Evolutionary conservation across 2,329 filamentous ascomycete species (phyloP).

Genomic region (Allantophomopsis lycopodina): DNA sequence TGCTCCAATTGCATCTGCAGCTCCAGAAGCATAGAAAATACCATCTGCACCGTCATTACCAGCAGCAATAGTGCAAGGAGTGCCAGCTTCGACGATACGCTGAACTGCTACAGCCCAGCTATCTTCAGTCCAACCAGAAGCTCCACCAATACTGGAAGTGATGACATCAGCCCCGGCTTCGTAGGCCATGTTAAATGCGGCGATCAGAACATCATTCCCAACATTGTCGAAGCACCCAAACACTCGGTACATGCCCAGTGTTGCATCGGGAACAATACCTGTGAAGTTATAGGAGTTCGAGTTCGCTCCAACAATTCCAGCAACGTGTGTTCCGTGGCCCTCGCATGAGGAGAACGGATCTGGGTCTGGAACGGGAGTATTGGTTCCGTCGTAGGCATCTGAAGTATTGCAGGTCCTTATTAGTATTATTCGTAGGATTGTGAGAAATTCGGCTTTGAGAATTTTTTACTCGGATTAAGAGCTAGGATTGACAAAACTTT

Average conservation of each 20-base stretch:
- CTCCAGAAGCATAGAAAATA: slow-evolving; percentile 29
- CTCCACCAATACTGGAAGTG: slow-evolving; percentile 36
- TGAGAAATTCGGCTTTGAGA: too few relatives aligned
- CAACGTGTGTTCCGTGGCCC: slow-evolving; percentile 16
- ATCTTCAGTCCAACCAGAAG: slow-evolving; percentile 36
- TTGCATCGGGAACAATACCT: slow-evolving; percentile 20
- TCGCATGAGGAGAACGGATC: slow-evolving; percentile 19
- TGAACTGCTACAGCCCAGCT: slow-evolving; percentile 34
- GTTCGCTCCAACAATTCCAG: slow-evolving; percentile 25
- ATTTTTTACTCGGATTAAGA: too few relatives aligned
- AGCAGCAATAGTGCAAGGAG: slow-evolving; percentile 37
- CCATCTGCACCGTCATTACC: slow-evolving; percentile 36
- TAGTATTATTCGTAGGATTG: too few relatives aligned
- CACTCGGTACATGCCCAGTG: slow-evolving; percentile 19
- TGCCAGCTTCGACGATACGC: slow-evolving; percentile 36
- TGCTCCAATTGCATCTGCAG: slow-evolving; percentile 26
- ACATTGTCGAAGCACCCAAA: slow-evolving; percentile 10
- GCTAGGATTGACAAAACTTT: too few relatives aligned
- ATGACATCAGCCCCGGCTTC: slow-evolving; percentile 25
- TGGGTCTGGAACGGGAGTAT: slow-evolving; percentile 15
- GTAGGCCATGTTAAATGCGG: background rate
- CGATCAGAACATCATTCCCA: background rate
- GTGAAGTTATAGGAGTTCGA: slow-evolving; percentile 16
- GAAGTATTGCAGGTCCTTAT: too few relatives aligned
- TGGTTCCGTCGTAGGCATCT: slow-evolving; percentile 7